Evolutionary conservation across 2,329 filamentous ascomycete genomes (phyloP).

Genomic region (Elsinoe arachidis): DNA sequence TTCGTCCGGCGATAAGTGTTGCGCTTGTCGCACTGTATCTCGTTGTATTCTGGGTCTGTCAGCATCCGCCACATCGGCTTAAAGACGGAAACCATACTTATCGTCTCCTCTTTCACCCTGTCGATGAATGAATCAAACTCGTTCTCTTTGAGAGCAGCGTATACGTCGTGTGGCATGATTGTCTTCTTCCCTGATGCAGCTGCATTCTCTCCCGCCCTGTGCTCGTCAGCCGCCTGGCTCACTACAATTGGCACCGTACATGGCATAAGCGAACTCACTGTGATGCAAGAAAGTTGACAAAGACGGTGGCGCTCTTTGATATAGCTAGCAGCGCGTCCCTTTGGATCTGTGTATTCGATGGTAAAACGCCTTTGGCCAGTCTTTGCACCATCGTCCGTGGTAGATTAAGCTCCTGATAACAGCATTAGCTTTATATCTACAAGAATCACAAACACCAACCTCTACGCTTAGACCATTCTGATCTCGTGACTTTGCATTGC

Average conservation of each 20-base stretch:
- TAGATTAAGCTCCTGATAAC: conserved; percentile 60
- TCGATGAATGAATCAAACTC: conserved; percentile 66
- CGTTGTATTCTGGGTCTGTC: conserved; percentile 53
- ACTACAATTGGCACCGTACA: background rate
- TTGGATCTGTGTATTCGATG: conserved; percentile 73
- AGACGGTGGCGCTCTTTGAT: conserved; percentile 73
- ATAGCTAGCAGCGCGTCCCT: conserved; percentile 72
- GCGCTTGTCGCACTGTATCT: conserved; percentile 64
- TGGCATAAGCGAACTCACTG: conserved; percentile 47
- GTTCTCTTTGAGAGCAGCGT: conserved; percentile 66
- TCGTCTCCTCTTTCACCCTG: conserved; percentile 65
- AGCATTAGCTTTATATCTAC: conserved; percentile 15
- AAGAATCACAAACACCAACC: conserved; percentile 22
- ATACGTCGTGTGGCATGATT: conserved; percentile 65
- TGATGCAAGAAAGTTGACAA: conserved; percentile 69
- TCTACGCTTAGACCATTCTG: conserved; percentile 34
- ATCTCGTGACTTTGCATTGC: conserved; percentile 17
- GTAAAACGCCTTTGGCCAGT: conserved; percentile 70
- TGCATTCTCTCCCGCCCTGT: conserved; percentile 66
- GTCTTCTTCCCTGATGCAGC: conserved; percentile 63
- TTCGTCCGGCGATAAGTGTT: conserved; percentile 64
- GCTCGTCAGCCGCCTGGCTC: background rate
- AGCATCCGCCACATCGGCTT: background rate
- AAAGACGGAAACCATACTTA: conserved; percentile 46
- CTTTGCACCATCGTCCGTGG: conserved; percentile 75